These are phyloP conservation scores for Sugiyamaella smithiae DNA, from an alignment of 805 yeast genomes.

Conservation along the genomic window DNA sequence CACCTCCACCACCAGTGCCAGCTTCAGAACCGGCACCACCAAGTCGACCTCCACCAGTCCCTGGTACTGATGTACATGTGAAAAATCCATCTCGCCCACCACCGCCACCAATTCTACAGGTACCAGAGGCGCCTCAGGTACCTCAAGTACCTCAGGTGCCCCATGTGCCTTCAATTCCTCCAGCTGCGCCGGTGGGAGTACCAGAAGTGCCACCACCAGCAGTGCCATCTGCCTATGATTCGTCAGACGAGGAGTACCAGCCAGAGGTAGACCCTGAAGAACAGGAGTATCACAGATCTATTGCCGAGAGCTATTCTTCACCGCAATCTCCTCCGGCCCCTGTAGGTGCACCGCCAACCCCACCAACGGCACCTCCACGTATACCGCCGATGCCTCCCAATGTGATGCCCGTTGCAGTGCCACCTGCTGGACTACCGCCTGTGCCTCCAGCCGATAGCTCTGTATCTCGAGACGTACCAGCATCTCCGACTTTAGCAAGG, in stretches of 20 bases:
- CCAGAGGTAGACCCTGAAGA: conserved; percentile 3
- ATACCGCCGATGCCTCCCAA: too few relatives aligned
- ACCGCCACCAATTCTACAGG: conserved; percentile 22
- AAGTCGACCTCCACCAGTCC: conserved; percentile 18
- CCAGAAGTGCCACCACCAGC: conserved; percentile 18
- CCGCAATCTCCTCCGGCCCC: conserved; percentile 27
- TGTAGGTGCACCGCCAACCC: conserved; percentile 14
- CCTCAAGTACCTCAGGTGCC: conserved; percentile 19
- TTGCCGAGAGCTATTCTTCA: conserved; percentile 22
- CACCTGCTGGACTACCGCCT: not conserved
- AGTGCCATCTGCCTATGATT: not conserved
- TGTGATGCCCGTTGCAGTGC: too few relatives aligned
- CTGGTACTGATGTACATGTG: conserved; percentile 10
- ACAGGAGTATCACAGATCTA: conserved; percentile 14
- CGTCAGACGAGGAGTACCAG: conserved; percentile 4
- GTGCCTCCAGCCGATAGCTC: not conserved
- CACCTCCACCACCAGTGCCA: conserved; percentile 15
- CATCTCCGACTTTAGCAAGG: conserved; percentile 18
- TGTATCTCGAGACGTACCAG: conserved; percentile 16
- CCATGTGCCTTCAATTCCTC: conserved; percentile 14
- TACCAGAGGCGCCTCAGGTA: conserved; percentile 20
- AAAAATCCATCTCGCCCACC: conserved; percentile 15
- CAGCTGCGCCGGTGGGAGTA: conserved; percentile 18
- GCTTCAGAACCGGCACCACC: conserved; percentile 9
- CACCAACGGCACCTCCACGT: too few relatives aligned